Evolutionary conservation across 2,329 filamentous ascomycete species (phyloP).

Genomic region (Fusarium equiseti): DNA sequence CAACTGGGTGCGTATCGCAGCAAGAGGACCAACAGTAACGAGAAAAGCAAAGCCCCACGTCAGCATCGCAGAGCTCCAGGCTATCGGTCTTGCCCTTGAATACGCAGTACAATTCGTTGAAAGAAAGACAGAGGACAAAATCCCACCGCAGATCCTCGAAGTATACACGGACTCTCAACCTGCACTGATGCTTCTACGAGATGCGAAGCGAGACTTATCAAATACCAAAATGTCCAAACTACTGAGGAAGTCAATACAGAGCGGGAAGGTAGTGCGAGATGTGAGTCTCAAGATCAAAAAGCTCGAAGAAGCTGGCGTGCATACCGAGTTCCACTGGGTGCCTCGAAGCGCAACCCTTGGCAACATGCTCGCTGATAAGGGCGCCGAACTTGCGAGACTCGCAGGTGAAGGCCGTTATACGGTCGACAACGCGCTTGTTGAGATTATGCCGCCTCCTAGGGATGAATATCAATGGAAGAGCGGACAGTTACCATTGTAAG

Average conservation of each 20-base stretch:
- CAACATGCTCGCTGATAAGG: constrained; percentile 24
- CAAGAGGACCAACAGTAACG: not conserved
- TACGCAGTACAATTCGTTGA: constrained; percentile 10
- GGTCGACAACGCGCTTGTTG: not conserved
- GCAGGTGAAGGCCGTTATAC: not conserved
- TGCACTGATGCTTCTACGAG: not conserved
- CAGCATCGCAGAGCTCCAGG: constrained; percentile 14
- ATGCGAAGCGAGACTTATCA: not conserved
- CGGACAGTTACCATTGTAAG: accelerated
- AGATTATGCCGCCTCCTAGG: not conserved
- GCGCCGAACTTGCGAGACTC: constrained; percentile 1
- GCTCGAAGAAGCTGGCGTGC: constrained; percentile 5
- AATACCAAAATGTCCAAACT: not conserved
- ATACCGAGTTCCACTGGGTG: constrained; percentile 37
- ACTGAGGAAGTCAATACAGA: not conserved
- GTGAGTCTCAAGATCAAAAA: not conserved
- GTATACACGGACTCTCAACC: constrained; percentile 22
- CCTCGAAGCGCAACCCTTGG: constrained; percentile 20
- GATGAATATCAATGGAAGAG: too few relatives aligned
- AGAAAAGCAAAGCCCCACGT: too few relatives aligned
- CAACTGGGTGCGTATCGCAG: constrained; percentile 27
- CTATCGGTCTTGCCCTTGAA: constrained; percentile 25
- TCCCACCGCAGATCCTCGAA: constrained; percentile 2
- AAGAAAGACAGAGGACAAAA: not conserved
- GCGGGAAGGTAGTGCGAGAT: not conserved